Conservation (phyloP, 2,329 filamentous ascomycete genomes). For the Fusarium citri region DNA sequence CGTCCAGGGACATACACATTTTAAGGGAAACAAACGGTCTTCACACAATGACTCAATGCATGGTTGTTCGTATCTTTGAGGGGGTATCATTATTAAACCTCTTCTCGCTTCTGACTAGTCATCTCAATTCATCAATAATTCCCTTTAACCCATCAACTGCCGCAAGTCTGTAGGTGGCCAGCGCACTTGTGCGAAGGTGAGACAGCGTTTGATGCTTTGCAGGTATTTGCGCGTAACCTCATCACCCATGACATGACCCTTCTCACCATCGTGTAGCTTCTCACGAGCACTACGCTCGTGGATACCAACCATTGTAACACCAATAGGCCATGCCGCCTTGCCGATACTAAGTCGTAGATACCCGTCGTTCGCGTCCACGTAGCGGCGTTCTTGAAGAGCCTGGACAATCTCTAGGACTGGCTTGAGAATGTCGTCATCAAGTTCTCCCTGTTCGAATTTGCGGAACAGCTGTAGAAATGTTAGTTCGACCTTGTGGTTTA, state of each 20-base stretch:
- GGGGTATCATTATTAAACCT: conserved; percentile 42
- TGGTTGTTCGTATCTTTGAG: conserved; percentile 1
- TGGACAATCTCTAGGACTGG: conserved; percentile 92
- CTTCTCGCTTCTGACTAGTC: neutral
- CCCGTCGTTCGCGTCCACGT: conserved; percentile 96
- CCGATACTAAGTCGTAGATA: conserved; percentile 94
- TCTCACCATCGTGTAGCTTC: conserved; percentile 88
- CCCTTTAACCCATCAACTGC: conserved; percentile 83
- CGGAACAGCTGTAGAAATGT: conserved; percentile 74
- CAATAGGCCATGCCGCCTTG: conserved; percentile 98
- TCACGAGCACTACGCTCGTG: conserved; percentile 96
- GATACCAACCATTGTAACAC: conserved; percentile 99
- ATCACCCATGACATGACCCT: conserved; percentile 97
- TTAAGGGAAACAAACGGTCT: conserved; percentile 13
- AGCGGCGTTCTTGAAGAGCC: conserved; percentile 88
- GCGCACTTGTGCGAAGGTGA: conserved; percentile 95
- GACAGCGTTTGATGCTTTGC: conserved; percentile 95
- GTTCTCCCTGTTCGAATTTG: conserved; percentile 83
- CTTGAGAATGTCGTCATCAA: conserved; percentile 82
- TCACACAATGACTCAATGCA: neutral
- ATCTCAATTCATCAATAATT: neutral
- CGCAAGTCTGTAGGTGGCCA: conserved; percentile 94
- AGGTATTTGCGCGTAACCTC: conserved; percentile 95
- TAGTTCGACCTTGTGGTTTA: neutral
- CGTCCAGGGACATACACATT: conserved; percentile 26